Percentiles rank a stretch among this genome's conserved stretches.
Conservation (phyloP, 2,329 filamentous ascomycete genomes). For the Cercospora sesami region DNA sequence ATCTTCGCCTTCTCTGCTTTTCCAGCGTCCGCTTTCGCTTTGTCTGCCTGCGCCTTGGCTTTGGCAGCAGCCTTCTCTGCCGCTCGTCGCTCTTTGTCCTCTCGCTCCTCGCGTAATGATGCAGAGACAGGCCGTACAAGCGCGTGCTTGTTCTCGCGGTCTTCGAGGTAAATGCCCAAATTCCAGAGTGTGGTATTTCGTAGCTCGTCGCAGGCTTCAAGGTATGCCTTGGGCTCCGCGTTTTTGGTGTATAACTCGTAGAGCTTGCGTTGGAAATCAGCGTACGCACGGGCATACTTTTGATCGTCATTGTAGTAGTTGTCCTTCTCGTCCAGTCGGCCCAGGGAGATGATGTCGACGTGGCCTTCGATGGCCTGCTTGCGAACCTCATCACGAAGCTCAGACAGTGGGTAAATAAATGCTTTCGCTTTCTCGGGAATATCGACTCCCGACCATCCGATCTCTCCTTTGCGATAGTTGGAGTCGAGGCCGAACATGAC, state of each 20-base stretch:
- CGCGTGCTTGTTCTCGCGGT: slow-evolving; percentile 67
- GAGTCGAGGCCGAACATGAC: slow-evolving; percentile 80
- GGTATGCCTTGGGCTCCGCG: slow-evolving; percentile 66
- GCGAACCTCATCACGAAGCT: slow-evolving; percentile 59
- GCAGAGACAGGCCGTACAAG: slow-evolving; percentile 67
- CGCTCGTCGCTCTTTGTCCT: slow-evolving; percentile 56
- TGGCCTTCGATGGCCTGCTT: slow-evolving; percentile 55
- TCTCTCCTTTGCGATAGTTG: slow-evolving; percentile 46
- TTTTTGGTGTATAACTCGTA: slow-evolving; percentile 52
- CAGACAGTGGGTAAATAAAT: slow-evolving; percentile 60
- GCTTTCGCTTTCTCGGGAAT: slow-evolving; percentile 60
- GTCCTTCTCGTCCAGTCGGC: slow-evolving; percentile 31
- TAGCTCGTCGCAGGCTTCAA: slow-evolving; percentile 74
- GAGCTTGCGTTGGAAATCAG: slow-evolving; percentile 62
- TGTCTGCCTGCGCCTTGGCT: slow-evolving; percentile 55
- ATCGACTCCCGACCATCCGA: slow-evolving; percentile 67
- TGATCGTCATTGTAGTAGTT: slow-evolving; percentile 31
- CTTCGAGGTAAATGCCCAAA: slow-evolving; percentile 83
- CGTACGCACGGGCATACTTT: slow-evolving; percentile 53
- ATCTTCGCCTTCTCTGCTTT: slow-evolving; percentile 58
- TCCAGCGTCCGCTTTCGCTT: slow-evolving; percentile 50
- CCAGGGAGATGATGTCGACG: slow-evolving; percentile 38
- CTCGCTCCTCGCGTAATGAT: slow-evolving; percentile 52
- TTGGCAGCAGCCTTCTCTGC: slow-evolving; percentile 49
- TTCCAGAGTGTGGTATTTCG: slow-evolving; percentile 80